A percentile compares a stretch with the other conserved stretches of the same genome.
phyloP scores from a whole-genome alignment of 257 asterid species.

The Solanum tarapatanum region DNA sequence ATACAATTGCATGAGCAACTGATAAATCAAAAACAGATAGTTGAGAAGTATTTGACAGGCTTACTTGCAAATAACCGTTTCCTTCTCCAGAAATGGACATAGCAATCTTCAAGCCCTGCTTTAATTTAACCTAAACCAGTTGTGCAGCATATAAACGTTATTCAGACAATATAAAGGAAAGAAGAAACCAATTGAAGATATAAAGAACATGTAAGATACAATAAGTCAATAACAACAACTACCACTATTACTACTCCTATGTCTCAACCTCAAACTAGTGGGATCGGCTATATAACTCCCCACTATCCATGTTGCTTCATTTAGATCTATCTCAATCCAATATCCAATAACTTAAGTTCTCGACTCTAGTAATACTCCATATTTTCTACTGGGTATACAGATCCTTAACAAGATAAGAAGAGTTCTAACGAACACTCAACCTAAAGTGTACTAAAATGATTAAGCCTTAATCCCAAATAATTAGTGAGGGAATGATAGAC shows the following conservation, averaged over 20 bases:
- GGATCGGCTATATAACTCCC: neutral
- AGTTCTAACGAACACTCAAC: neutral
- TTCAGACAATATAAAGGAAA: neutral
- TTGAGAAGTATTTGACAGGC: neutral
- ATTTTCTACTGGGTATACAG: neutral
- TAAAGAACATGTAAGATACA: neutral
- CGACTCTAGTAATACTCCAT: neutral
- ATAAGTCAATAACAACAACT: neutral
- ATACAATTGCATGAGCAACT: neutral
- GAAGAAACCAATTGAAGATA: neutral
- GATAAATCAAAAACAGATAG: neutral
- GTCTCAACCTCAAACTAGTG: neutral
- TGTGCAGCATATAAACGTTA: neutral
- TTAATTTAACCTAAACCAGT: constrained; percentile 60
- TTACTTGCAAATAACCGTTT: constrained; percentile 87
- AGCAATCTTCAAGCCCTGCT: constrained; percentile 90
- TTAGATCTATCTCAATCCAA: neutral
- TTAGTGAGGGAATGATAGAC: neutral
- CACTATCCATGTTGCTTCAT: neutral
- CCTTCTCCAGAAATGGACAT: constrained; percentile 91
- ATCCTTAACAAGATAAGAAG: neutral
- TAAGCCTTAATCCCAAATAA: neutral
- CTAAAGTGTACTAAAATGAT: neutral
- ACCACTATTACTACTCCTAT: neutral
- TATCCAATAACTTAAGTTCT: neutral